These are phyloP conservation scores for Pichia heedii DNA, from an alignment of 805 yeast genomes.

Conservation along the genomic window DNA sequence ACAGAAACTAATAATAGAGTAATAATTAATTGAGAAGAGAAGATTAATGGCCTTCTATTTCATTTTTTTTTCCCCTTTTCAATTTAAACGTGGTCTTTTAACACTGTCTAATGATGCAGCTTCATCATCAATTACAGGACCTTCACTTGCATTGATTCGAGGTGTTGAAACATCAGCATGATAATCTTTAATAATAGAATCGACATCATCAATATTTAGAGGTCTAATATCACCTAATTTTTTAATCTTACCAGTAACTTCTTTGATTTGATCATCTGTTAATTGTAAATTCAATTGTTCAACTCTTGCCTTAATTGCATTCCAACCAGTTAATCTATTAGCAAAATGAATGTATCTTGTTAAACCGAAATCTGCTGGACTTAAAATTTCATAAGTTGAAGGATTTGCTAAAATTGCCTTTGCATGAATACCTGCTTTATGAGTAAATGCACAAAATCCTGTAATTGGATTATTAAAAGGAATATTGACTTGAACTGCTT, in stretches of 20 bases:
- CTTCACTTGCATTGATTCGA: conserved; percentile 27
- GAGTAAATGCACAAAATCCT: conserved; percentile 99
- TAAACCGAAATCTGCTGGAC: conserved; percentile 92
- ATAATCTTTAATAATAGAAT: conserved; percentile 88
- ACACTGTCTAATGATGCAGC: conserved; percentile 20
- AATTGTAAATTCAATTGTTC: conserved; percentile 88
- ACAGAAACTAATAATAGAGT: too few species aligned
- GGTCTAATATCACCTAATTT: conserved; percentile 92
- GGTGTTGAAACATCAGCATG: conserved; percentile 71
- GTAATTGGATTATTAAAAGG: conserved; percentile 99
- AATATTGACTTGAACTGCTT: conserved; percentile 91
- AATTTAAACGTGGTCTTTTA: conserved; percentile 27
- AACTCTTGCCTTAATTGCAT: conserved; percentile 95
- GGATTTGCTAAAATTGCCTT: conserved; percentile 98
- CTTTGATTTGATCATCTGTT: conserved; percentile 91
- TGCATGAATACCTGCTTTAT: conserved; percentile 99
- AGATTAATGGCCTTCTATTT: too few species aligned
- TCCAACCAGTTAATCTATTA: conserved; percentile 97
- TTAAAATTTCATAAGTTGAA: conserved; percentile 93
- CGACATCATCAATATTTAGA: conserved; percentile 93
- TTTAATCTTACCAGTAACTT: conserved; percentile 88
- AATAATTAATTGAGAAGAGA: too few species aligned
- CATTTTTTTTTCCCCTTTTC: not conserved
- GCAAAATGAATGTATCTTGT: conserved; percentile 97
- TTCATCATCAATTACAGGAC: conserved; percentile 25